Base-by-base conservation (phyloP, 352 stramenopile species). In the Hyphochytrium catenoides region DNA sequence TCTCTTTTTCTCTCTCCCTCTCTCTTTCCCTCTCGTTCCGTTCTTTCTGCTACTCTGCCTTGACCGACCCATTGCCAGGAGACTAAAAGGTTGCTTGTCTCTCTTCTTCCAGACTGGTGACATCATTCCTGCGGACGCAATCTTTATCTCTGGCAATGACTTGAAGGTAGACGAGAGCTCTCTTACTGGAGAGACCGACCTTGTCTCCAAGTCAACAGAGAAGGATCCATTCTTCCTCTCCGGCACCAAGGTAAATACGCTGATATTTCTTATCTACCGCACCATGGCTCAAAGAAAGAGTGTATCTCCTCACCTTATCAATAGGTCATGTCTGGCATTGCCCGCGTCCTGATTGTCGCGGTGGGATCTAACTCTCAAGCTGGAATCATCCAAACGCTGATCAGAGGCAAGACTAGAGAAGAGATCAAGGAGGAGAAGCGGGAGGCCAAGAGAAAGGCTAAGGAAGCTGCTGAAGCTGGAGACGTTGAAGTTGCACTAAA, bases 291-390 rank as follows among this genome's bases (percentile, higher is more conserved):
- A n/a, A n/a, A n/a, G n/a, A n/a, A n/a, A n/a, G n/a, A n/a, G n/a
- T n/a, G n/a, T n/a, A n/a, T n/a, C n/a, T n/a, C n/a, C n/a, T n/a
- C n/a, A n/a, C n/a, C n/a, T n/a, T n/a, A n/a, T n/a, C n/a, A n/a
- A n/a, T n/a, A n/a, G n/a, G 65, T 88, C 9, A 84, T 82, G 48
- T 69, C 81, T 34, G 84, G 84, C n/a, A 57, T 73, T 2, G 75
- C 59, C 25, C 65, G 71, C 39, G 89, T 92, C 60, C 55, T 95
- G 20, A 75, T 89, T 5, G 61, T 85, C 21, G 83, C 75, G 18
- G 81, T 94, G 11, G 82, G 84, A 15, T 67, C 71, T 26, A 47
- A 90, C 48, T 85, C 58, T 20, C 73, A 91, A 39, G 81, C 76
- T 37, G 78, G 79, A 34, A 78, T 82, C 31, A 94, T 94, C 46